Base-by-base conservation (phyloP, 176 grass and related monocot species). In the Cenchrus fungigraminus region DNA sequence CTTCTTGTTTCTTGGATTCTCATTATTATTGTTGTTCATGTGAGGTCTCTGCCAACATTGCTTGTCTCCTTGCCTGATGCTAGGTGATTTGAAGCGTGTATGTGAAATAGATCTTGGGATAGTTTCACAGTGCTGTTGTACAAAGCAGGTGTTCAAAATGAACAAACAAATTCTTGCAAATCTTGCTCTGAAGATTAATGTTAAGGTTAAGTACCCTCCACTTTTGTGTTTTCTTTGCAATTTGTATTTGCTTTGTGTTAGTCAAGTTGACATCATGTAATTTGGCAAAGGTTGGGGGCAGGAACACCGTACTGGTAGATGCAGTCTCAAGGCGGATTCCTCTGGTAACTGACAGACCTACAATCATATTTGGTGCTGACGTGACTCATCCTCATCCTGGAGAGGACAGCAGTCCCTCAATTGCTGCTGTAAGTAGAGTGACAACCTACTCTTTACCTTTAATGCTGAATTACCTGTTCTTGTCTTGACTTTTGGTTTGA, bases 161-260 rank as follows among this genome's bases (percentile, higher is more conserved):
- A 93, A 49, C 52, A 90, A 69, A 50, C 91, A 90, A 72, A 90
- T 90, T 58, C 84, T 93, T 13, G 91, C 91, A 76, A 93, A 93
- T 82, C 87, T 93, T 66, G 88, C 91, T 68, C 70, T 93, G 53
- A 93, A 93, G 85, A 93, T 93, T 77, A 93, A 93, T 85, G 91
- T 93, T 15, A 93, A 93, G 91, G 91, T 93, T 47, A 46, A 71
- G 40, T n/a, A 15, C 13, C 40, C 66, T 47, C 52, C 40, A 47
- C 20, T 74, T 71, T 32, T 65, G 56, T 13, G 4, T 65, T 68
- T 50, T 22, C 63, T 37, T 66, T 22, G 31, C 46, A 80, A 51
- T 67, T 28, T 54, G 40, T 31, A 66, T 29, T 77, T 56, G 32
- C 11, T 50, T 34, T 65, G 20, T 77, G 64, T 55, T 83, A 22